A percentile compares a stretch with the other conserved stretches of the same genome.
phyloP scores from a whole-genome alignment of 768 basidiomycete species.

The Boletus vermiculosoides region DNA sequence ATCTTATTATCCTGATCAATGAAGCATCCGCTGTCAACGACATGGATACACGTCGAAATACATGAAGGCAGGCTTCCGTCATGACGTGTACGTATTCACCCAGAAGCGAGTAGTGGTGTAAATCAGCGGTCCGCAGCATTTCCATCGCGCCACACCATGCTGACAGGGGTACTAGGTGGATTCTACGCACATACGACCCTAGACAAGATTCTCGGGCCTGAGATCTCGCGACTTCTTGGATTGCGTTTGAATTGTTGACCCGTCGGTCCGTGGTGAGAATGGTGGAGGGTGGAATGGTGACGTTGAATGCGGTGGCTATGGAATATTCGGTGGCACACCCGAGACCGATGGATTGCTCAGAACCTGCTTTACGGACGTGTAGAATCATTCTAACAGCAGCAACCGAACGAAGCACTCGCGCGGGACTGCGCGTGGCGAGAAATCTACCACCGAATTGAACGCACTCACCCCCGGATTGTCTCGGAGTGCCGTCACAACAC shows the following conservation, averaged over 20 bases:
- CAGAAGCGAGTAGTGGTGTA: background rate
- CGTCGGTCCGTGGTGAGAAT: background rate
- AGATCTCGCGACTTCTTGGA: background rate
- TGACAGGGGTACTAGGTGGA: background rate
- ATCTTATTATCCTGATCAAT: background rate
- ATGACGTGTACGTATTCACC: background rate
- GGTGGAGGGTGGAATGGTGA: background rate
- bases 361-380: background rate
- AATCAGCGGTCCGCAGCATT: background rate
- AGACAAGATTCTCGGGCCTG: background rate
- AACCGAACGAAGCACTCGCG: no score
- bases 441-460: background rate
- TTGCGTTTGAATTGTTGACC: no score
- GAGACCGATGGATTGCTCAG: background rate
- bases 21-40: background rate
- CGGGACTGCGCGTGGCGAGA: background rate
- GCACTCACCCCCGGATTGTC: background rate
- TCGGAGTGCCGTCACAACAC: no score
- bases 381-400: background rate
- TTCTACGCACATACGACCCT: background rate
- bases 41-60: background rate
- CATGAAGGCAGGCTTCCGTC: background rate
- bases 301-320: background rate
- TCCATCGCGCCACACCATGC: background rate
- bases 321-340: background rate